phyloP scores from a whole-genome alignment of 768 basidiomycete genomes.

The Trametes coccinea region DNA sequence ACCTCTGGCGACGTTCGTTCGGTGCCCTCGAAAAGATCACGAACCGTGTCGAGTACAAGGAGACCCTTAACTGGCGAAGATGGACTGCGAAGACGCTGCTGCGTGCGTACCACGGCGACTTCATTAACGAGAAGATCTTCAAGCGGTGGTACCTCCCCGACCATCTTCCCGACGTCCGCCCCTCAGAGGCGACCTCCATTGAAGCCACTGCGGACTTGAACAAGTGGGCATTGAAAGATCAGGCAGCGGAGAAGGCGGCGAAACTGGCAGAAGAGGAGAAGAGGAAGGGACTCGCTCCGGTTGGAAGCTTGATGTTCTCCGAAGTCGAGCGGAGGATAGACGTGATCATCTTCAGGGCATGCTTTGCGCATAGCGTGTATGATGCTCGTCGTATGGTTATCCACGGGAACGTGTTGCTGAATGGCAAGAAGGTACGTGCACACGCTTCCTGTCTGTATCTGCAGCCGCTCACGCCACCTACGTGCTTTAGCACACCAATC shows the following conservation, averaged over 20 bases:
- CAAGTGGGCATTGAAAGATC: conserved; percentile 52
- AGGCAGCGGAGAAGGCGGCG: conserved; percentile 46
- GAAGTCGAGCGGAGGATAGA: conserved; percentile 96
- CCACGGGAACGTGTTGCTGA: conserved; percentile 84
- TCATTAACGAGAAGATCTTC: conserved; percentile 89
- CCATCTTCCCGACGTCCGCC: conserved; percentile 83
- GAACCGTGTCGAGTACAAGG: conserved; percentile 38
- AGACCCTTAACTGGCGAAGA: conserved; percentile 86
- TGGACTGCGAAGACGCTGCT: conserved; percentile 86
- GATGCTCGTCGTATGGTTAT: conserved; percentile 85
- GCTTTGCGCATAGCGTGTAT: conserved; percentile 87
- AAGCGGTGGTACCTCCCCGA: conserved; percentile 93
- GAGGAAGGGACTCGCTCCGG: conserved; percentile 77
- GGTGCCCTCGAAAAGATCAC: conserved; percentile 35
- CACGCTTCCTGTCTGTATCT: background rate
- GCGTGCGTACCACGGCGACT: conserved; percentile 95
- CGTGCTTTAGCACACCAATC: conserved; percentile 64
- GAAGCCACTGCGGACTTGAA: conserved; percentile 39
- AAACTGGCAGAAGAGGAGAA: conserved; percentile 49
- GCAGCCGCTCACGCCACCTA: background rate
- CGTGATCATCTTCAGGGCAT: conserved; percentile 85
- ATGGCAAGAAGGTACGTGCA: conserved; percentile 78
- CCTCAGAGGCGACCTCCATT: conserved; percentile 40
- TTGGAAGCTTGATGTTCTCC: conserved; percentile 92
- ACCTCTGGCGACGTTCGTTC: conserved; percentile 78